Evolutionary conservation across 345 rosid species (phyloP), one percentile per base, ranked within the genome.

Genomic region (Boechera divaricarpa): DNA sequence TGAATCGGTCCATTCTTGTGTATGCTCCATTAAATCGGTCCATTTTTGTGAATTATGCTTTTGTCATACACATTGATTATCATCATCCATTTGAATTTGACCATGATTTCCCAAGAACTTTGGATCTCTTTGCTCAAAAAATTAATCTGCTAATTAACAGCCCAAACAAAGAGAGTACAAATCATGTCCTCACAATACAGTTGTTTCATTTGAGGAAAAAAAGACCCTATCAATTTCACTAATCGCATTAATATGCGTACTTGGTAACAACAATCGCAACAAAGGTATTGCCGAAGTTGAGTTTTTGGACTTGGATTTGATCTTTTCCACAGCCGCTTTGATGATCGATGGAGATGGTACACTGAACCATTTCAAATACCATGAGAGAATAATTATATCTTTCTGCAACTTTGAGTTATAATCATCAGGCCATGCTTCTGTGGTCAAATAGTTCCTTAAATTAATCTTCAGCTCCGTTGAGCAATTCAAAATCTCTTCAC

Each of bases 341-440:
- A 88, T 81, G 55, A 78, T 74, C 10, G 88, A 75, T 4, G 91
- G 86, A 63, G 91, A 74, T 15, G 97, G 93, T 13, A 92, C 80
- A 2, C 86, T 84, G 63, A 79, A 89, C 98, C 96, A 91, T 77
- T 85, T 89, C 18, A 95, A 85, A 82, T 91, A 90, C 98, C 98
- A 88, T 31, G 98, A 83, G 55, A 91, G 89, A 49, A 87, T 74
- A 41, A 83, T 48, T 36, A 75, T 60, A 53, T 80, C 83, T 62
- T 74, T 85, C 55, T 76, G 70, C 58, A 69, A 75, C 29, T 16
- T 58, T 61, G 87, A 69, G 31, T 44, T 47, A 36, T 67, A 54
- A 10, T 82, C 76, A 18, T 47, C 31, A n/a, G 94, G 88, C 98
- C 98, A 92, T 69, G 81, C 67, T 52, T 93, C 90, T 2, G 77